Evolutionary conservation across 345 rosid species (phyloP), one percentile per base, ranked within the genome.

Genomic region (Murraya koenigii): DNA sequence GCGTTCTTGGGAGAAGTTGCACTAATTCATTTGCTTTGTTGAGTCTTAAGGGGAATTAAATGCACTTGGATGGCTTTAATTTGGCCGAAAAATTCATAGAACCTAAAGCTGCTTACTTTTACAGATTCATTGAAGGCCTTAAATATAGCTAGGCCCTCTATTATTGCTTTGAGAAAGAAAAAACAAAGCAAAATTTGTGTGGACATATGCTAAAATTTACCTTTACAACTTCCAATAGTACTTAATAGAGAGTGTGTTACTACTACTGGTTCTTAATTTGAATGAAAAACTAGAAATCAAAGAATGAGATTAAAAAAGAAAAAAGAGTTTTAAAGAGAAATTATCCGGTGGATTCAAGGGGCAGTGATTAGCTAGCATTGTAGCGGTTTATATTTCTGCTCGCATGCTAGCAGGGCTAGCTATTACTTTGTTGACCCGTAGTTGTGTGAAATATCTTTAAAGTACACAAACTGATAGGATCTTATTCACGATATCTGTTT

Each of bases 31-130:
- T 55, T 52, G 22, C 22, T 65, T 72, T 71, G 79, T 84, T 67
- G 76, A 80, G 81, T 64, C 69, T 56, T 74, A 54, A 78, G 86
- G 83, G 78, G 85, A 77, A 87, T 84, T 85, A 63, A 87, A 87
- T 89, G 90, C 87, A 75, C n/a, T 72, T 71, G 75, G 72, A 44
- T 54, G 74, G 73, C 44, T 61, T 23, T 47, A 81, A 76, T 82
- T 73, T 6, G 69, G 80, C 63, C 76, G 54, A 83, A 79, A 83
- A 79, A 83, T 83, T 80, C 85, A 77, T 75, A 41, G 80, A 78
- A 83, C 86, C 86, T 79, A 82, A 79, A 74, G 75, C 86, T 82
- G 81, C 49, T 79, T 73, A 69, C 75, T 78, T 75, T 81, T 76
- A 41, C 84, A 70, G 81, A 80, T 85, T 84, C 84, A 84, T 84